Percentiles rank a stretch among this genome's conserved stretches.
Conservation (phyloP, 1,284 basidiomycete species). For the Puccinia horiana region DNA sequence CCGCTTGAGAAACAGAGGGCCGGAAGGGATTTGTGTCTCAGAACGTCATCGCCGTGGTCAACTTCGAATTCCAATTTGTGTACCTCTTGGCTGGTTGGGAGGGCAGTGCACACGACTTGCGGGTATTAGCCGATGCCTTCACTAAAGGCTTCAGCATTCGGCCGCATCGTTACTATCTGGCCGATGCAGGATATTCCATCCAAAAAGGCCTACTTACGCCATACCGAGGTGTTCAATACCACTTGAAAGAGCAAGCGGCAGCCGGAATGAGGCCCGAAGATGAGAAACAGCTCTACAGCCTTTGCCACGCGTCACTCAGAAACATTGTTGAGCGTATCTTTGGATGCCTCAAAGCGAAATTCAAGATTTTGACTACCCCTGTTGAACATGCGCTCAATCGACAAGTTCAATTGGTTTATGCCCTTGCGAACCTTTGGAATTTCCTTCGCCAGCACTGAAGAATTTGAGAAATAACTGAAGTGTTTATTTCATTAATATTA, state of each 20-base stretch:
- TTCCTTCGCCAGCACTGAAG: background rate
- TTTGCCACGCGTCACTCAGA: background rate
- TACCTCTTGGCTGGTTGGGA: background rate
- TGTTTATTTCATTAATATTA: too few species aligned
- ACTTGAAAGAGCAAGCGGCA: conserved; percentile 59
- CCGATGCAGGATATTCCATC: background rate
- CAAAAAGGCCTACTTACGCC: conserved; percentile 50
- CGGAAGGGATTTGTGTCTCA: background rate
- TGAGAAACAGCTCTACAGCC: background rate
- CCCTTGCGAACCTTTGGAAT: background rate
- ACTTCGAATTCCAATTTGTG: background rate
- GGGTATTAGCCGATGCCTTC: background rate
- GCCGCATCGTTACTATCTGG: background rate
- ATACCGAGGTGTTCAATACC: too few species aligned
- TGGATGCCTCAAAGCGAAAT: background rate
- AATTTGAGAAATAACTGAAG: too few species aligned
- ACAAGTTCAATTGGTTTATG: too few species aligned
- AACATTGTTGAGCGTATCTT: background rate
- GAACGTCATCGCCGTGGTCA: background rate
- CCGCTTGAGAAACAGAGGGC: background rate
- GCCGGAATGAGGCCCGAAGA: background rate
- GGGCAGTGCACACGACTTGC: background rate
- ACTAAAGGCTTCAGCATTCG: background rate
- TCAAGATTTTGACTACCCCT: background rate
- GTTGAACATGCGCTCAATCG: background rate